Evolutionary conservation across 2,329 filamentous ascomycete genomes (phyloP), one percentile per base, ranked within the genome.

Genomic region (Ophiostoma sp.): DNA sequence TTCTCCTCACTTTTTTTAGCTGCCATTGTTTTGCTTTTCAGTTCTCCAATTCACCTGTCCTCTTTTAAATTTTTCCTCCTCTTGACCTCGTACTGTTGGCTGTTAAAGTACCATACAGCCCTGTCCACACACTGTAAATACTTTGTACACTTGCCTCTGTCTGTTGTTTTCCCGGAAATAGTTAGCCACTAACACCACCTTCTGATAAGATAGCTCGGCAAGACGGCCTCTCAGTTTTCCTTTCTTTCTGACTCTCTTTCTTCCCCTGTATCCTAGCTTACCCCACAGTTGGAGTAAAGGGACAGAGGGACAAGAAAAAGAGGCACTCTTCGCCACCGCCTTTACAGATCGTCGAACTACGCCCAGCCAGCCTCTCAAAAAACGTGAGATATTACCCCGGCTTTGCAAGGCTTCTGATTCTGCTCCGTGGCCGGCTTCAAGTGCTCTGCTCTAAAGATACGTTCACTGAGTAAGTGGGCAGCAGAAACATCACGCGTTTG

Each of bases 151-250:
- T 2, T 8, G 8, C 4, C 33, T 50, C 42, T 48, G 42, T 36
- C 25, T 50, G 36, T 19, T 61, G 36, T 57, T 45, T 50, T 50
- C 59, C 70, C 70, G 70, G 70, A 71, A 64, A 71, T 71, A 64
- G 57, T 71, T 71, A 71, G 70, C 70, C 70, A 71, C 69, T 71
- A 61, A 71, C 69, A 48, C 55, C 17, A n/a, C 33, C 11, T n/a
- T 17, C 22, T 59, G 57, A 48, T 70, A 31, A 59, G 36, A 48
- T 59, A 70, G 52, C 69, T 70, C 69, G 69, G 57, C 36, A 71
- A 63, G 28, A 50, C 25, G 15, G 15, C 19, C 17, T 12, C 11
- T 22, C 50, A n/a, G 19, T 5, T 8, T 55, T 25, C 28, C 50
- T 59, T 39, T 28, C 48, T 6, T 39, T 57, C 19, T 42, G 3